phyloP scores from a whole-genome alignment of 148 eudicot species.

The Chenopodium quinoa region DNA sequence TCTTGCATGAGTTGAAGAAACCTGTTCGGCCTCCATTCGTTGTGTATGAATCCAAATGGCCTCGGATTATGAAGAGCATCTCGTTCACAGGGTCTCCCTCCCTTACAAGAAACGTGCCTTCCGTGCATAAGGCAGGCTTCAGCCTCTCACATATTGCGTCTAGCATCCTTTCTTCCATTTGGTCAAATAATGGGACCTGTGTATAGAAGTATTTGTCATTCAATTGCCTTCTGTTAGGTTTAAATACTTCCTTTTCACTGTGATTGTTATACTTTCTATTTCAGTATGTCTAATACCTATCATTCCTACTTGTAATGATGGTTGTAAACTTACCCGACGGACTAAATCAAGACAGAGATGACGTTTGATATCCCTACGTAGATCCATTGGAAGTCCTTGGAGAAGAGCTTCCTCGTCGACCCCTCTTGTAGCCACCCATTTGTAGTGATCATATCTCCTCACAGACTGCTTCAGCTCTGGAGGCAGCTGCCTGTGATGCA shows the following conservation, averaged over 20 bases:
- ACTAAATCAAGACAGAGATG: conserved; percentile 85
- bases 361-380: conserved; percentile 79
- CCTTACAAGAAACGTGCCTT: conserved; percentile 57
- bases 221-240: background rate
- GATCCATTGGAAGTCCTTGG: conserved; percentile 69
- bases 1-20: conserved; percentile 62
- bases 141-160: conserved; percentile 88
- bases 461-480: conserved; percentile 57
- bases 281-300: background rate
- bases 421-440: conserved; percentile 79
- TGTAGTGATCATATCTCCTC: conserved; percentile 70
- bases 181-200: conserved; percentile 77
- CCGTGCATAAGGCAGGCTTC: conserved; percentile 63
- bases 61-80: conserved; percentile 85
- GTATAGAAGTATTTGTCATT: background rate
- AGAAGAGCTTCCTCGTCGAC: conserved; percentile 76
- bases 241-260: background rate
- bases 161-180: conserved; percentile 78
- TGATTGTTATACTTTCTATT: background rate
- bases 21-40: conserved; percentile 86
- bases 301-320: no score
- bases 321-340: conserved; percentile 52
- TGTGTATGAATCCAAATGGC: conserved; percentile 67
- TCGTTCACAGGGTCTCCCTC: conserved; percentile 85
- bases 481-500: conserved; percentile 86